Conservation (phyloP, 2,329 filamentous ascomycete species). For the Claviceps capensis region DNA sequence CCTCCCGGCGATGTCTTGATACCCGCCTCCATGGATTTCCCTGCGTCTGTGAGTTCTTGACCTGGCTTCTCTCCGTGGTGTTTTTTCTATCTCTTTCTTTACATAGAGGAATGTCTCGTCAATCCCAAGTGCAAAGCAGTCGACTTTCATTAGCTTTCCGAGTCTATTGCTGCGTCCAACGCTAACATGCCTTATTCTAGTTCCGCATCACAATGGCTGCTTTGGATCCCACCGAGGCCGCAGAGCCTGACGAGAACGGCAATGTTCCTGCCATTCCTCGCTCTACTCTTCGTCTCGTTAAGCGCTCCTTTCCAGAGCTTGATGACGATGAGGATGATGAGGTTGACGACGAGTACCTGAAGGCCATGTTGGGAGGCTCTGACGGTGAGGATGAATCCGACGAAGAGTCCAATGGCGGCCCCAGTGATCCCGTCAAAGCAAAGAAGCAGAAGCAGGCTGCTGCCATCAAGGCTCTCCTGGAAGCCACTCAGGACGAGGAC, state of each 20-base stretch:
- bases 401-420: slow-evolving; percentile 71
- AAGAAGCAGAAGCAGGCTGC: slow-evolving; percentile 76
- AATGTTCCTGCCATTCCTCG: slow-evolving; percentile 52
- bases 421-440: slow-evolving; percentile 79
- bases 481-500: slow-evolving; percentile 46
- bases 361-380: slow-evolving; percentile 35
- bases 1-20: slow-evolving; percentile 73
- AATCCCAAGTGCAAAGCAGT: neutral
- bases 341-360: slow-evolving; percentile 53
- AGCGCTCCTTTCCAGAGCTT: slow-evolving; percentile 47
- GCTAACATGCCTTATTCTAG: slow-evolving; percentile 33
- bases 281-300: slow-evolving; percentile 84
- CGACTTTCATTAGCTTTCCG: neutral
- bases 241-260: slow-evolving; percentile 49
- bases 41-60: slow-evolving; percentile 58
- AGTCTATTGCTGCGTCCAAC: slow-evolving; percentile 1
- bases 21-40: slow-evolving; percentile 63
- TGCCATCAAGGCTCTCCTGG: slow-evolving; percentile 63
- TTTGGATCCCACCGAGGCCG: slow-evolving; percentile 73
- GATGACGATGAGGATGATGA: slow-evolving; percentile 44
- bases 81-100: neutral
- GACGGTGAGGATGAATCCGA: slow-evolving; percentile 41
- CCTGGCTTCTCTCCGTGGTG: neutral
- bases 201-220: slow-evolving; percentile 98
- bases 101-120: neutral